phyloP scores from a whole-genome alignment of 345 rosid genomes.

The Excoecaria agallocha region DNA sequence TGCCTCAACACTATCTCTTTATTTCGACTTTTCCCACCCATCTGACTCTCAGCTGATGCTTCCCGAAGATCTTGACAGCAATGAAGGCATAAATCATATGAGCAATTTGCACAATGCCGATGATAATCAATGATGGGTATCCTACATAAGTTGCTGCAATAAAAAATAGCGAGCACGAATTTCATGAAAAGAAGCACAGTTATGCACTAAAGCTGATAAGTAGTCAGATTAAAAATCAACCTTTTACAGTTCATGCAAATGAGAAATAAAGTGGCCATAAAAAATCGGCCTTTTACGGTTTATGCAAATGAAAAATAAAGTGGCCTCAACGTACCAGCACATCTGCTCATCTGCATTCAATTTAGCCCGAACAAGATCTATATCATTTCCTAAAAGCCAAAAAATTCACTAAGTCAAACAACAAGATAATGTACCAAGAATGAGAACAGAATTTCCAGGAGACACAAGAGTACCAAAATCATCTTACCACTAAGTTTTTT shows the following conservation, averaged over 20 bases:
- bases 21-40: constrained; percentile 34
- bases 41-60: constrained; percentile 41
- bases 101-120: constrained; percentile 79
- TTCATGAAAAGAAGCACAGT: background rate
- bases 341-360: constrained; percentile 96
- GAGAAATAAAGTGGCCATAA: background rate
- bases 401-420: constrained; percentile 8
- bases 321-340: constrained; percentile 72
- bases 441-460: background rate
- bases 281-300: background rate
- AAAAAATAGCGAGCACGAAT: constrained; percentile 17
- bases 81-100: constrained; percentile 78
- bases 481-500: constrained; percentile 71
- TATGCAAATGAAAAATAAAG: constrained; percentile 3
- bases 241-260: too few species aligned
- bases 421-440: background rate
- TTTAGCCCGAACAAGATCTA: constrained; percentile 73
- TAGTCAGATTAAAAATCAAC: background rate
- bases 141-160: constrained; percentile 85
- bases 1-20: constrained; percentile 24
- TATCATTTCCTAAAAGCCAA: constrained; percentile 60
- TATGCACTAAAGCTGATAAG: constrained; percentile 6
- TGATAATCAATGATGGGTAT: constrained; percentile 93
- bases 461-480: constrained; percentile 17
- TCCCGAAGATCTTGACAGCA: constrained; percentile 94